Base-by-base conservation (phyloP, 176 grass and related monocot species). In the Triticum urartu region DNA sequence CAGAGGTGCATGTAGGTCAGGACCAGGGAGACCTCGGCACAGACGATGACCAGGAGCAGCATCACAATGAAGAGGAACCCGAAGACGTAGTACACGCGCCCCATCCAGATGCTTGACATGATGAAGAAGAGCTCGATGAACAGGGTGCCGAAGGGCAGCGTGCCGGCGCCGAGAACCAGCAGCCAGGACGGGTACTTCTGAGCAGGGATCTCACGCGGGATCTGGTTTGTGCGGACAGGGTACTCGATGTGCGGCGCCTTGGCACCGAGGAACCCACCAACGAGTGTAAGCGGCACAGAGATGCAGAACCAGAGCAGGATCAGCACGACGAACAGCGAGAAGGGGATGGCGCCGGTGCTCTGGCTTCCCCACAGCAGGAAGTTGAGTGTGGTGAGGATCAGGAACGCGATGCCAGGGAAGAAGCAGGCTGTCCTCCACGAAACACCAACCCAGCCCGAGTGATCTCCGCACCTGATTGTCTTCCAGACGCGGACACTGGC, bases 61-160 rank as follows among this genome's bases (percentile, higher is more conserved):
- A 95, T 38, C 21, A 92, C 90, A 4, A 95, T 59, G 70, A 95
- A 92, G 75, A 95, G 93, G 83, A 95, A 95, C 25, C 93, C 93
- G 1, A 95, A 95, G 1, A 95, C 93, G 32, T 95, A 95, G 83
- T 92, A 95, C 64, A 95, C 93, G 20, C 93, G 90, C 0, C 93
- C 93, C 90, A 90, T 92, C 90, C 90, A 95, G 73, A 95, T 92
- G 86, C 93, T 95, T 33, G 93, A 95, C 93, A 95, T 92, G 75
- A 95, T 92, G 86, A 95, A 95, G 93, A 95, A 95, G 75, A 95
- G 93, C 83, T 92, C 93, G 2, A 95, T 95, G 86, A 95, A 95
- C 14, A 95, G 86, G 63, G 93, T 95, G 58, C 93, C 93, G 10
- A 95, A 95, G 63, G 93, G 93, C 70, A 95, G 79, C 3, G 93